Percentiles rank a stretch among this genome's conserved stretches.
Conservation (phyloP, 176 grass and related monocot genomes). For the Musa itinerans region DNA sequence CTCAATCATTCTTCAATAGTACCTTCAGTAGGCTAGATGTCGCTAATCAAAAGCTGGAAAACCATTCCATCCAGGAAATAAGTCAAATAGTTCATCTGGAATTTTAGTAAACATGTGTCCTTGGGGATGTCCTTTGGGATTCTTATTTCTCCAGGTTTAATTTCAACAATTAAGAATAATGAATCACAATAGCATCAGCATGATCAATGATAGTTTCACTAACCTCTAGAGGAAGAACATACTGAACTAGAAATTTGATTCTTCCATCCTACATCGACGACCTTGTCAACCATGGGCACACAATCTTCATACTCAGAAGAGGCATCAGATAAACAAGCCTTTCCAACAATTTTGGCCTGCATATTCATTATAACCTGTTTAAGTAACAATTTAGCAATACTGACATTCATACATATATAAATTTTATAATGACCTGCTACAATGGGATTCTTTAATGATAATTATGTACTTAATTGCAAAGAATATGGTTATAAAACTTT, state of each 20-base stretch:
- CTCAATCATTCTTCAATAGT: background rate
- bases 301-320: slow-evolving; percentile 29
- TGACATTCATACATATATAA: background rate
- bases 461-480: too few species aligned
- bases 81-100: too few species aligned
- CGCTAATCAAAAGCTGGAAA: too few species aligned
- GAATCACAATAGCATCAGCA: background rate
- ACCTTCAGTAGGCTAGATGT: too few species aligned
- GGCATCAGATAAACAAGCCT: slow-evolving; percentile 33
- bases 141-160: too few species aligned
- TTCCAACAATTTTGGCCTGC: slow-evolving; percentile 41
- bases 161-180: background rate
- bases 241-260: slow-evolving; percentile 27
- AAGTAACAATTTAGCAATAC: too few species aligned
- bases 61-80: too few species aligned
- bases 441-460: background rate
- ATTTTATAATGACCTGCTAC: too few species aligned
- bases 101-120: too few species aligned
- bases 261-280: slow-evolving; percentile 43
- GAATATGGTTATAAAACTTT: too few species aligned
- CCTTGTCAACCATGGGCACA: slow-evolving; percentile 43
- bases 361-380: background rate
- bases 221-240: slow-evolving; percentile 37
- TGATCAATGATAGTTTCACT: background rate
- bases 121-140: too few species aligned